A percentile compares a stretch with the other conserved stretches of the same genome.
phyloP scores from a whole-genome alignment of 768 basidiomycete genomes.

The Pleurotus giganteus region DNA sequence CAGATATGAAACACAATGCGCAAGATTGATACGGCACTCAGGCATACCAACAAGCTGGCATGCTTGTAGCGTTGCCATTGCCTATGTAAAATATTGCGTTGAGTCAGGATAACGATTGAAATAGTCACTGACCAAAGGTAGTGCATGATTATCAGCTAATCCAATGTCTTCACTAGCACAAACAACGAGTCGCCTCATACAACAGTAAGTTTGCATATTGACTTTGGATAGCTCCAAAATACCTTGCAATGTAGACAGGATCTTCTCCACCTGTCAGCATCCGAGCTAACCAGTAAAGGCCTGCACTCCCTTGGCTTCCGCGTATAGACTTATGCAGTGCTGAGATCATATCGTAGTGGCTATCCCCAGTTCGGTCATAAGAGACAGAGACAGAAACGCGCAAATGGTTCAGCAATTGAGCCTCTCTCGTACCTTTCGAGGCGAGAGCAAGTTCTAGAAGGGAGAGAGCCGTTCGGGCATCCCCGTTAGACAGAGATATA shows the following conservation, averaged over 20 bases:
- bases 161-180: constrained; percentile 88
- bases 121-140: constrained; percentile 60
- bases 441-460: constrained; percentile 69
- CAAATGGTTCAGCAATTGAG: constrained; percentile 51
- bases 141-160: constrained; percentile 71
- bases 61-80: constrained; percentile 59
- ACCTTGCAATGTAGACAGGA: constrained; percentile 64
- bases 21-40: constrained; percentile 75
- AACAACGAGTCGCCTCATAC: constrained; percentile 59
- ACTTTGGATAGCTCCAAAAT: not conserved
- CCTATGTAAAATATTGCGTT: constrained; percentile 32
- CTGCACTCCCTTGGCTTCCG: constrained; percentile 73
- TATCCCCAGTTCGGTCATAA: constrained; percentile 77
- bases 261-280: constrained; percentile 84
- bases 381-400: constrained; percentile 62
- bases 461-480: constrained; percentile 76
- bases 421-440: constrained; percentile 39
- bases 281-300: constrained; percentile 85
- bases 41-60: constrained; percentile 79
- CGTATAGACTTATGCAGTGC: constrained; percentile 83
- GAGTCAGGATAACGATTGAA: not conserved
- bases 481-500: constrained; percentile 57
- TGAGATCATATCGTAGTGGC: constrained; percentile 78
- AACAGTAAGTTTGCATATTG: not conserved
- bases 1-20: constrained; percentile 75